Evolutionary conservation across 2,329 filamentous ascomycete genomes (phyloP).

Genomic region (Aspergillus cejpii): DNA sequence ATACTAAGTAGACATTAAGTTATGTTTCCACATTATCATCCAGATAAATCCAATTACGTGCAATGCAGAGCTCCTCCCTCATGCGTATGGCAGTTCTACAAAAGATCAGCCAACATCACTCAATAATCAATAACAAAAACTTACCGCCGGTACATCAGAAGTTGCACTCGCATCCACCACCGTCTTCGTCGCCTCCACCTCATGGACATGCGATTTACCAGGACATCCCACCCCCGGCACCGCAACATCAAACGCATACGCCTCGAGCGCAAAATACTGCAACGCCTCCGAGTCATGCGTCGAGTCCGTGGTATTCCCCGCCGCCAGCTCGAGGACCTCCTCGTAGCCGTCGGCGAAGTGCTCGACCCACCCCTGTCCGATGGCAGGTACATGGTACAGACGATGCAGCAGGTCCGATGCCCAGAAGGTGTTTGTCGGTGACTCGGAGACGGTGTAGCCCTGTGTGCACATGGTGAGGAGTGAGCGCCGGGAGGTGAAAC

Average conservation of each 20-base stretch:
- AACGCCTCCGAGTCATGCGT: slow-evolving; percentile 56
- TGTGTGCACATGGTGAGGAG: slow-evolving; percentile 55
- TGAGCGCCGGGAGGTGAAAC: slow-evolving; percentile 52
- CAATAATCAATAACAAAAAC: slow-evolving; percentile 4
- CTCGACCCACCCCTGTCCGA: slow-evolving; percentile 55
- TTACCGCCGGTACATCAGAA: slow-evolving; percentile 22
- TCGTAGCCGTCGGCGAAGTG: slow-evolving; percentile 57
- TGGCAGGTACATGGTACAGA: slow-evolving; percentile 55
- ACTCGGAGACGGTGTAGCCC: slow-evolving; percentile 56
- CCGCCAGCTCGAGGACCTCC: slow-evolving; percentile 49
- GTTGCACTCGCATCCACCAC: slow-evolving; percentile 12
- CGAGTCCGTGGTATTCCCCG: slow-evolving; percentile 44
- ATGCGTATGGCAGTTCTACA: slow-evolving; percentile 40
- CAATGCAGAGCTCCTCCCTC: slow-evolving; percentile 39
- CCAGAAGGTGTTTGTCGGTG: slow-evolving; percentile 56
- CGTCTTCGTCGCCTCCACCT: slow-evolving; percentile 1
- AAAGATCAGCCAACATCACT: slow-evolving; percentile 5
- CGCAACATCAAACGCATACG: slow-evolving; percentile 59
- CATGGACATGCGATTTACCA: slow-evolving; percentile 30
- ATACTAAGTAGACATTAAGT: too few species aligned
- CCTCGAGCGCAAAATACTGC: slow-evolving; percentile 62
- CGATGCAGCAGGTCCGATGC: slow-evolving; percentile 62
- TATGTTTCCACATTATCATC: too few species aligned
- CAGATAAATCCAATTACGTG: too few species aligned
- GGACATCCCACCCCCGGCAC: slow-evolving; percentile 57